Conservation (phyloP, 257 asterid species). For the Petunia secreta region DNA sequence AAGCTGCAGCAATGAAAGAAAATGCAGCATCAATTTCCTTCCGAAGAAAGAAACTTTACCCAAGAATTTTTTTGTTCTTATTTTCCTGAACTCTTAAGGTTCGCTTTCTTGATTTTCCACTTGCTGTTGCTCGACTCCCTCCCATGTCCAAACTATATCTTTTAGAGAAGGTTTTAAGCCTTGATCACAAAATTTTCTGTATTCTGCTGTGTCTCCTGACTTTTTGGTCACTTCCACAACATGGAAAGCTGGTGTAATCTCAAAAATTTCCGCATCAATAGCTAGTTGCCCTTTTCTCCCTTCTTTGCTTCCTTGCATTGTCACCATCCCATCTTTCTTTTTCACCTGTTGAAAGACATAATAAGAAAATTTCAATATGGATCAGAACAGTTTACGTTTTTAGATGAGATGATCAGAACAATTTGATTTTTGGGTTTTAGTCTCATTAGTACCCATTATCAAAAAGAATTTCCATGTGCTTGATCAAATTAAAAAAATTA, state of each 20-base stretch:
- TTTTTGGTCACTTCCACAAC: constrained; percentile 23
- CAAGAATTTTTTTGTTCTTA: neutral
- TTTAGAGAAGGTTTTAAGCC: constrained; percentile 40
- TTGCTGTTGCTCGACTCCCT: constrained; percentile 41
- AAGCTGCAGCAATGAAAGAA: no score
- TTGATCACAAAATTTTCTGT: constrained; percentile 16
- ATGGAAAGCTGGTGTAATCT: constrained; percentile 17
- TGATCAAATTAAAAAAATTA: neutral
- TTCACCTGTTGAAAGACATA: neutral
- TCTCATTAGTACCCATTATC: neutral
- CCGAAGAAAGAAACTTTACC: neutral
- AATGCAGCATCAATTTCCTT: neutral
- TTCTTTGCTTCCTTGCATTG: constrained; percentile 22
- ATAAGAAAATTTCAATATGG: neutral
- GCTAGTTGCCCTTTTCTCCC: constrained; percentile 5
- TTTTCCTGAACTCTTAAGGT: neutral
- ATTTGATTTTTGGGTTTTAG: neutral
- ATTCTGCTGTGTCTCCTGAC: constrained; percentile 11
- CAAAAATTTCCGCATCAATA: constrained; percentile 17
- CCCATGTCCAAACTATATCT: constrained; percentile 57
- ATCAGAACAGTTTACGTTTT: neutral
- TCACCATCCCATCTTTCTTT: constrained; percentile 13
- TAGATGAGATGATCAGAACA: neutral
- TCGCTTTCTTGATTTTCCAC: constrained; percentile 12
- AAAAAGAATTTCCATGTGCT: neutral